These are phyloP conservation scores for Vitis amurensis DNA, from an alignment of 164 flowering plant species.

Conservation along the genomic window DNA sequence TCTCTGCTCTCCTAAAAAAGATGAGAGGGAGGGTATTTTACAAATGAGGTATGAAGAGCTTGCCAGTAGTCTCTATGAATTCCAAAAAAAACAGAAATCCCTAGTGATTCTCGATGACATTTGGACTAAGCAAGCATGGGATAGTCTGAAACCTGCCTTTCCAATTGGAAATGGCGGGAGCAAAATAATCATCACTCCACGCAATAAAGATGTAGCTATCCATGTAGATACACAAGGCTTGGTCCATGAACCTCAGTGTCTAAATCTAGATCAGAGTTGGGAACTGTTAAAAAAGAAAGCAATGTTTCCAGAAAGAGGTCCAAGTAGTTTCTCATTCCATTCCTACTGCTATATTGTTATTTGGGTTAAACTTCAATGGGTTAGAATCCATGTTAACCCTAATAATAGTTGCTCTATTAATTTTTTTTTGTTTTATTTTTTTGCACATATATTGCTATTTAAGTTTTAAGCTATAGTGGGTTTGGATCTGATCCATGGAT, in stretches of 20 bases:
- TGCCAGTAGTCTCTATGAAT: background rate
- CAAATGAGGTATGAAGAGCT: background rate
- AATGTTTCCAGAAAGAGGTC: too few species aligned
- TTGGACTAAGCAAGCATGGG: conserved; percentile 30
- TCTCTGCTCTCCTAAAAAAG: conserved; percentile 12
- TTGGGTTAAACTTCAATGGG: too few species aligned
- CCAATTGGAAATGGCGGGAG: conserved; percentile 15
- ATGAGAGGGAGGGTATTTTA: background rate
- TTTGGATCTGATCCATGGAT: too few species aligned
- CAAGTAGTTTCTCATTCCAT: too few species aligned
- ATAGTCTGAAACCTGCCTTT: conserved; percentile 16
- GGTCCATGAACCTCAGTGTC: background rate
- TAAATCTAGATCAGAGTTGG: conserved; percentile 29
- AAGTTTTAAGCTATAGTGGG: too few species aligned
- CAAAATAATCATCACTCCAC: conserved; percentile 6
- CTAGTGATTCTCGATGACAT: conserved; percentile 44
- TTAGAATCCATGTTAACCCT: too few species aligned
- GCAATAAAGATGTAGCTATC: too few species aligned
- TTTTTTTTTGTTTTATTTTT: too few species aligned
- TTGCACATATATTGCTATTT: too few species aligned
- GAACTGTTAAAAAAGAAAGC: conserved; percentile 27
- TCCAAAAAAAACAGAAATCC: conserved; percentile 18
- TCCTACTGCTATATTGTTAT: too few species aligned
- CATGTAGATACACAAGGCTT: conserved; percentile 10
- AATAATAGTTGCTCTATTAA: too few species aligned